Evolutionary conservation across 2,329 filamentous ascomycete genomes (phyloP).

Genomic region (Fusarium secorum): DNA sequence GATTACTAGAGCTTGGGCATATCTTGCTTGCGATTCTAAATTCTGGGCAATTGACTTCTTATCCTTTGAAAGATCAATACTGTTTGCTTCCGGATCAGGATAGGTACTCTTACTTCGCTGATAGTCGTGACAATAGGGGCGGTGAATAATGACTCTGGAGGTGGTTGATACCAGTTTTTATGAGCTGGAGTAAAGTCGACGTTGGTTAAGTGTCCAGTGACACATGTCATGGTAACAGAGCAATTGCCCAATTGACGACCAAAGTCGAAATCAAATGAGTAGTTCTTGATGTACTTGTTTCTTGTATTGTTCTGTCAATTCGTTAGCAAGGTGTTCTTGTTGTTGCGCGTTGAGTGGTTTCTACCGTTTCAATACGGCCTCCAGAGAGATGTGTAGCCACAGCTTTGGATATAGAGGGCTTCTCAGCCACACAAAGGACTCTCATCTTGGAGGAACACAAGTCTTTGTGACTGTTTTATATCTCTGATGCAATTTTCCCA

Average conservation of each 20-base stretch:
- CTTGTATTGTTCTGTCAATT: slow-evolving; percentile 68
- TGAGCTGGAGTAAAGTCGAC: slow-evolving; percentile 78
- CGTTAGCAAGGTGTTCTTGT: slow-evolving; percentile 32
- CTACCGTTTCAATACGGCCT: slow-evolving; percentile 73
- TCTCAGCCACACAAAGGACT: slow-evolving; percentile 65
- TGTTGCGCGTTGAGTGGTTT: slow-evolving; percentile 39
- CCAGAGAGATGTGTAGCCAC: slow-evolving; percentile 90
- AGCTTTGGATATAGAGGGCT: slow-evolving; percentile 95
- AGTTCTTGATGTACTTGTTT: slow-evolving; percentile 89
- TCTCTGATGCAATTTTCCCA: background rate
- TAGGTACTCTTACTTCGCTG: slow-evolving; percentile 62
- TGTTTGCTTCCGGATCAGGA: background rate
- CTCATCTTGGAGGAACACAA: slow-evolving; percentile 49
- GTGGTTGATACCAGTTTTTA: slow-evolving; percentile 82
- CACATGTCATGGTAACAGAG: slow-evolving; percentile 91
- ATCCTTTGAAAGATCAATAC: slow-evolving; percentile 59
- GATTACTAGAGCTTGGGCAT: slow-evolving; percentile 81
- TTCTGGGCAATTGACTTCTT: slow-evolving; percentile 85
- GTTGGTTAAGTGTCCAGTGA: slow-evolving; percentile 85
- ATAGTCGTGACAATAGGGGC: slow-evolving; percentile 77
- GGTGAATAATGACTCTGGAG: slow-evolving; percentile 80
- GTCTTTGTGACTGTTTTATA: background rate
- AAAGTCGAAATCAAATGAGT: slow-evolving; percentile 90
- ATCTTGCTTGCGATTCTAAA: slow-evolving; percentile 79
- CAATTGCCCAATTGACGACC: slow-evolving; percentile 80